Conservation (phyloP, 129 eudicot species). For the Flaveria trinervia region DNA sequence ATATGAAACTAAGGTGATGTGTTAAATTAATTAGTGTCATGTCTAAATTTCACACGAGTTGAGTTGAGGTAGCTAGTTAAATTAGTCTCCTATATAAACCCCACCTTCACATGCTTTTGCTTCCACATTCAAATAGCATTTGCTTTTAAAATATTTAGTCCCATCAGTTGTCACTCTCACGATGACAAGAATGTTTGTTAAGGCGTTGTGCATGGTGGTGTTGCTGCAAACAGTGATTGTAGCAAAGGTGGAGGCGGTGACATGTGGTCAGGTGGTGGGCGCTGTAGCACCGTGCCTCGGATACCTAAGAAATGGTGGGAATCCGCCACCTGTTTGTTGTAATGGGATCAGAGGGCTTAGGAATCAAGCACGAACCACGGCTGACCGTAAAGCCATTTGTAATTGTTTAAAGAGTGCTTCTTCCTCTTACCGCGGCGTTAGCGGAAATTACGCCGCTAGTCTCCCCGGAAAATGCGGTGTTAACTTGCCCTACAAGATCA, state of each 20-base stretch:
- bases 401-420: conserved; percentile 38
- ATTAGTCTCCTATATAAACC: background rate
- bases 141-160: background rate
- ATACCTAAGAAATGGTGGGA: conserved; percentile 32
- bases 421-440: background rate
- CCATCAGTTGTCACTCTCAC: no score
- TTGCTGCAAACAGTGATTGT: background rate
- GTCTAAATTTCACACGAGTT: no score
- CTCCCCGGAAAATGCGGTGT: conserved; percentile 53
- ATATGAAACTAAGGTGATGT: no score
- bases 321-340: conserved; percentile 32
- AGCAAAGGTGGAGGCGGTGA: conserved; percentile 30
- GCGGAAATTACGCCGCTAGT: conserved; percentile 25
- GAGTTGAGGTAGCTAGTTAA: background rate
- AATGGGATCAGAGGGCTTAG: conserved; percentile 36
- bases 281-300: conserved; percentile 28
- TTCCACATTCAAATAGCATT: conserved; percentile 1
- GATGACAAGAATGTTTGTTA: conserved; percentile 20
- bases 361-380: conserved; percentile 31
- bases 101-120: background rate
- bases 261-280: conserved; percentile 41
- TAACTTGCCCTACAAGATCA: conserved; percentile 45
- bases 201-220: conserved; percentile 11
- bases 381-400: conserved; percentile 40
- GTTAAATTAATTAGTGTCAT: no score